Evolutionary conservation across 1,284 basidiomycete genomes (phyloP), one percentile per base, ranked within the genome.

Genomic region (Pterulicium gracile): DNA sequence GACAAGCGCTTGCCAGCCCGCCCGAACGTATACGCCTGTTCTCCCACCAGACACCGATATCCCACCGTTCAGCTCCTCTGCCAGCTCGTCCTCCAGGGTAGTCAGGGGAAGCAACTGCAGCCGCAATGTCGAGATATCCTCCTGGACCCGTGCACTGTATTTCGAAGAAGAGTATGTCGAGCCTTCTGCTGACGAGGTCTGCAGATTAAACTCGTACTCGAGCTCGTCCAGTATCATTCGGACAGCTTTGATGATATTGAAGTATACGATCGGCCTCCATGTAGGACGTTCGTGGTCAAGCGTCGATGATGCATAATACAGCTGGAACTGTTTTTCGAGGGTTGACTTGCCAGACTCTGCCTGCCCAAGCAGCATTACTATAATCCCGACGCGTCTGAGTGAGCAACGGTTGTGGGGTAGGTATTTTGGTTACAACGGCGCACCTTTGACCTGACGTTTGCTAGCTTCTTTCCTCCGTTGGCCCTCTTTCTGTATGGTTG

Each of bases 311-410:
- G 83, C 77, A 55, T 88, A 86, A 61, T 79, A 80, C 1, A 88
- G 69, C 56, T 88, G 85, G 56, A 88, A 86, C 61, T 88, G 82
- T 54, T 86, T 87, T 56, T 82, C 81, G 4, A 88, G 68, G 1
- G 84, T 86, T 0, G 81, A 84, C 60, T 87, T 88, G 44, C 84
- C 84, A 27, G 81, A 83, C 63, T 87, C 84, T 49, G 84, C 82
- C 57, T 88, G 85, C 7, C 85, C 85, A 23, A 88, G 70, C 7
- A 83, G 66, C 68, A 83, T 73, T 10, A 78, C 76, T 78, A 58
- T 51, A 50, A 44, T 46, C 39, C 43, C 13, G 49, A 20, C 18
- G 10, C 10, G 44, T n/a, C 24, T 7, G 3, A 20, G 49, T 18
- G 35, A 14, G 14, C 18, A 36, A 20, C 22, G 49, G 10, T 46